Base-by-base conservation (phyloP, 1,284 basidiomycete species). In the Tilletia indica region DNA sequence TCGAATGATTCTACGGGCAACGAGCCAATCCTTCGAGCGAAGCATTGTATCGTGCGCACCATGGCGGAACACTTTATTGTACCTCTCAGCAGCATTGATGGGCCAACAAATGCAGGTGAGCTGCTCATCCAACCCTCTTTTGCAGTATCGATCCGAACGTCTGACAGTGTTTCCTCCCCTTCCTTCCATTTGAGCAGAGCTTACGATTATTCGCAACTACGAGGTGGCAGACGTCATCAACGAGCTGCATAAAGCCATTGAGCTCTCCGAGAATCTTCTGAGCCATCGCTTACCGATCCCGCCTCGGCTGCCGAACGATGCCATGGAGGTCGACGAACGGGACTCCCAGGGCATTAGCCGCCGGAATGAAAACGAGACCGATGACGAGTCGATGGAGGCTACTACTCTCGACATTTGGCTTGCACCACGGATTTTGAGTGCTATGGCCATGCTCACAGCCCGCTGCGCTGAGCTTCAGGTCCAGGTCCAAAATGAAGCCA, bases 321-420 rank as follows among this genome's bases (percentile, higher is more conserved):
- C 21, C 56, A 58, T 58, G 56, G n/a, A 58, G 12, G 56, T 58
- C 11, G 56, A 58, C 25, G 56, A 34, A 14, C 5, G 11, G 12
- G 34, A 9, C 47, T 51, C 36, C 36, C 14, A 58, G 25, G 16
- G 11, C n/a, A 47, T 14, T 31, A 8, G 16, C 34, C 14, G 51
- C 38, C n/a, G 19, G 34, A 12, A 25, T 39, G 12, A 38, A 39
- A 66, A 47, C 16, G 36, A 19, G 51, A 3, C 19, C 25, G 34
- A 64, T 6, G 45, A 61, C 19, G 21, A 47, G 3, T 61, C 68
- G 9, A 14, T 73, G 68, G 36, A 72, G 47, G 76, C 75, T 38
- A 80, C 78, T 48, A 80, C 80, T 1, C 74, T 81, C 38, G 77
- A 78, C 16, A 71, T 78, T 0, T 81, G 80, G 80, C 71, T 76